Evolutionary conservation across 257 asterid species (phyloP), one percentile per base, ranked within the genome.

Genomic region (Solanum commersonii): DNA sequence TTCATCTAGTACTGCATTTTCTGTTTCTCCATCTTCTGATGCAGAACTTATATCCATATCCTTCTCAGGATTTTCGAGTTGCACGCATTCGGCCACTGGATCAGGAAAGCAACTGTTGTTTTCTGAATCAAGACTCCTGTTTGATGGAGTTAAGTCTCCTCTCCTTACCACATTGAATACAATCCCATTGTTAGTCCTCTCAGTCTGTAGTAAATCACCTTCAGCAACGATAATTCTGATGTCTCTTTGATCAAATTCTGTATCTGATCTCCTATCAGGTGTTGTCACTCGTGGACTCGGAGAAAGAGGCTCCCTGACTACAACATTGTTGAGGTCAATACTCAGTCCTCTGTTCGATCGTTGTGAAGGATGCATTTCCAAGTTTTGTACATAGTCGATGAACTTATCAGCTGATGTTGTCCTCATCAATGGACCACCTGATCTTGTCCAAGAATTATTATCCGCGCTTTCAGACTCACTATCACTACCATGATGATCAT

Each of bases 351-450:
- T 90, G 90, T 44, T 91, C 87, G 70, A 59, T 84, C 91, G 89
- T 74, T 74, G 52, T 56, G 93, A 87, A 68, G 89, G 94, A 9
- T 35, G n/a, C 14, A 56, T 63, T 78, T 92, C 96, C 90, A 95
- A 88, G 77, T 92, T 95, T 87, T 96, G 98, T 18, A 97, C 96
- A 84, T 90, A 96, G 91, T 97, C 96, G 29, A 97, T 90, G 60
- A 97, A 95, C 84, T 91, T 89, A 87, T 97, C 99, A 0, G 99
- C 95, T 0, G 99, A 97, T 56, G 98, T 94, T 0, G 99, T 96
- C 91, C 99, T 93, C 99, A 97, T 97, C 93, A 97, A 87, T 1
- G 99, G 99, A 35, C 99, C 99, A n/a, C 99, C 99, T 2, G 98
- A 92, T 87, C 96, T 92, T 0, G 99, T 97, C 99, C 99, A 97